Evolutionary conservation across 2,329 filamentous ascomycete species (phyloP).

Genomic region (Karstenula rhodostoma): DNA sequence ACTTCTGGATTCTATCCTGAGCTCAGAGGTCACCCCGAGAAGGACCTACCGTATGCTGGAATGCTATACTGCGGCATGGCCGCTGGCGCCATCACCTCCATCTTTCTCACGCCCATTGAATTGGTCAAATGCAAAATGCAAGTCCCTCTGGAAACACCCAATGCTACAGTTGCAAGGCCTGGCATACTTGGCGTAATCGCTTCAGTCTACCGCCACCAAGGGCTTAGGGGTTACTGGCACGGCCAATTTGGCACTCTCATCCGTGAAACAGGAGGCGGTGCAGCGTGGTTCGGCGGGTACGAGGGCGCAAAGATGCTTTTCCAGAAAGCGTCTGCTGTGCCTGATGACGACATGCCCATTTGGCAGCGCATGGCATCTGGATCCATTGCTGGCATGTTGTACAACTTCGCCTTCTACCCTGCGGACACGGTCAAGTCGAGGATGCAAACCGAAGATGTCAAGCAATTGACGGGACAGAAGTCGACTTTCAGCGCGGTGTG

Average conservation of each 20-base stretch:
- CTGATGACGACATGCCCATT: constrained; percentile 70
- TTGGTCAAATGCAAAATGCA: constrained; percentile 99
- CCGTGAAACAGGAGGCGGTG: constrained; percentile 89
- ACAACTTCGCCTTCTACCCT: constrained; percentile 97
- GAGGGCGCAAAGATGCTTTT: constrained; percentile 71
- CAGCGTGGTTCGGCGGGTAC: constrained; percentile 83
- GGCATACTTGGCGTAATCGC: constrained; percentile 75
- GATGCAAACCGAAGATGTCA: constrained; percentile 88
- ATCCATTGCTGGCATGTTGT: constrained; percentile 86
- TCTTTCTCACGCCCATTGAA: constrained; percentile 93
- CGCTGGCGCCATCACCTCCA: constrained; percentile 86
- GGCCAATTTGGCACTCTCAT: constrained; percentile 94
- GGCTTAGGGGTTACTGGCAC: constrained; percentile 89
- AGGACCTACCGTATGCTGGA: constrained; percentile 75
- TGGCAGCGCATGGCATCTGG: constrained; percentile 90
- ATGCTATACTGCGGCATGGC: constrained; percentile 84
- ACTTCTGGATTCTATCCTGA: constrained; percentile 64
- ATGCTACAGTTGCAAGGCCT: constrained; percentile 58
- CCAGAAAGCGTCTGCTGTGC: constrained; percentile 58
- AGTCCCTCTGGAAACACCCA: constrained; percentile 63
- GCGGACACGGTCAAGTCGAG: constrained; percentile 97
- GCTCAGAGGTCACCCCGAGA: constrained; percentile 47
- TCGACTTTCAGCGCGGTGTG: constrained; percentile 78
- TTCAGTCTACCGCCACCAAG: constrained; percentile 83
- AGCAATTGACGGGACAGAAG: constrained; percentile 59